Evolutionary conservation across 2,329 filamentous ascomycete genomes (phyloP).

Genomic region (Colletotrichum tropicale): DNA sequence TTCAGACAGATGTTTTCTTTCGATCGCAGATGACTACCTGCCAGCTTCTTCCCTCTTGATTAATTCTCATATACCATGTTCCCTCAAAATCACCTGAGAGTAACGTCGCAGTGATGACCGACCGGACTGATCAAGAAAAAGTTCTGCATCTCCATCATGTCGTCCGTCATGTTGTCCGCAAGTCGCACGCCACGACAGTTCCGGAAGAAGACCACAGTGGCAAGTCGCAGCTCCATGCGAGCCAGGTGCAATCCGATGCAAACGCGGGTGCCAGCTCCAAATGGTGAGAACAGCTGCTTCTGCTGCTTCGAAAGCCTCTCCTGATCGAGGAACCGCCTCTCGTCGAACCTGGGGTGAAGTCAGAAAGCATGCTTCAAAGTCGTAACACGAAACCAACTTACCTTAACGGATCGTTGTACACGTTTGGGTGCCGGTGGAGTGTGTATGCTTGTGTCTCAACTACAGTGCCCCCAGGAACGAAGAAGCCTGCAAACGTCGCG

Average conservation of each 20-base stretch:
- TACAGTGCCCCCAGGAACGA: constrained; percentile 40
- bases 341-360: background rate
- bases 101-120: constrained; percentile 33
- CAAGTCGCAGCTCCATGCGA: constrained; percentile 58
- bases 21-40: background rate
- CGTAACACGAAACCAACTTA: accelerated
- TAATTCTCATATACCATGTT: accelerated
- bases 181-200: constrained; percentile 41
- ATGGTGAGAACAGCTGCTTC: constrained; percentile 56
- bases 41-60: background rate
- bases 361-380: accelerated
- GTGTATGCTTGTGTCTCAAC: constrained; percentile 50
- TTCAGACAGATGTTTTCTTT: accelerated
- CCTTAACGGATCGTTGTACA: constrained; percentile 44
- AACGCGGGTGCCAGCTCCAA: constrained; percentile 49
- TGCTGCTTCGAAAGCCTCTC: constrained; percentile 30
- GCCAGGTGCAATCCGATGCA: constrained; percentile 65
- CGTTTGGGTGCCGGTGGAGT: constrained; percentile 45
- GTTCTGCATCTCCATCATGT: constrained; percentile 37
- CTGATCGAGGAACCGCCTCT: background rate
- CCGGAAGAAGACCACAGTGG: constrained; percentile 55
- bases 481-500: constrained; percentile 39
- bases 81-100: background rate
- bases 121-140: constrained; percentile 37
- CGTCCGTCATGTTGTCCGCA: constrained; percentile 36